Conservation (phyloP, 1,284 basidiomycete genomes). For the Ganoderma sp. region DNA sequence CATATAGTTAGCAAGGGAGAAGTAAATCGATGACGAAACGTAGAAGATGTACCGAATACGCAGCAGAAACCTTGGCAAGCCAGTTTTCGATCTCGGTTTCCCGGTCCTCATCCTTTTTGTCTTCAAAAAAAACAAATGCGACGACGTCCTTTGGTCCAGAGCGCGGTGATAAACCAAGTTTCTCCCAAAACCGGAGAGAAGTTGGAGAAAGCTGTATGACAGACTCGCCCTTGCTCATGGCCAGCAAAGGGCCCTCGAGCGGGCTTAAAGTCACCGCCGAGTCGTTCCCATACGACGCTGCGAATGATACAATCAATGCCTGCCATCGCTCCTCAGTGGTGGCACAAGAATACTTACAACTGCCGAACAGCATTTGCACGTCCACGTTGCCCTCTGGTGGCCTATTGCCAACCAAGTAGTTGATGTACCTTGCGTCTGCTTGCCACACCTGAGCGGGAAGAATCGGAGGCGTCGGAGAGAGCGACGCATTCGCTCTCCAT, state of each 20-base stretch:
- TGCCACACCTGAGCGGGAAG: conserved; percentile 55
- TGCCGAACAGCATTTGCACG: conserved; percentile 45
- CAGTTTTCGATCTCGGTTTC: conserved; percentile 57
- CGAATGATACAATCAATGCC: not conserved
- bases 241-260: conserved; percentile 61
- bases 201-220: conserved; percentile 69
- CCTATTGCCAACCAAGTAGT: conserved; percentile 41
- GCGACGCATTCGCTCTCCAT: conserved; percentile 57
- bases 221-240: conserved; percentile 65
- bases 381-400: conserved; percentile 37
- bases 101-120: conserved; percentile 57
- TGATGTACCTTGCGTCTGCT: conserved; percentile 50
- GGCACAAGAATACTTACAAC: conserved; percentile 40
- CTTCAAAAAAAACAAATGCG: conserved; percentile 74
- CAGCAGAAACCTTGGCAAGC: conserved; percentile 56
- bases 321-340: not conserved
- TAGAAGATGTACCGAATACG: conserved; percentile 61
- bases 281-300: conserved; percentile 2
- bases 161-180: conserved; percentile 73
- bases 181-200: conserved; percentile 82
- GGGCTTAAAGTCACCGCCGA: conserved; percentile 38
- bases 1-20: conserved; percentile 9
- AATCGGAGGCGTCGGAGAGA: conserved; percentile 33
- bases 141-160: conserved; percentile 72
- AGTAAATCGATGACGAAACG: not conserved